Evolutionary conservation across 352 stramenopile species (phyloP).

Genomic region (Thraustotheca clavata): DNA sequence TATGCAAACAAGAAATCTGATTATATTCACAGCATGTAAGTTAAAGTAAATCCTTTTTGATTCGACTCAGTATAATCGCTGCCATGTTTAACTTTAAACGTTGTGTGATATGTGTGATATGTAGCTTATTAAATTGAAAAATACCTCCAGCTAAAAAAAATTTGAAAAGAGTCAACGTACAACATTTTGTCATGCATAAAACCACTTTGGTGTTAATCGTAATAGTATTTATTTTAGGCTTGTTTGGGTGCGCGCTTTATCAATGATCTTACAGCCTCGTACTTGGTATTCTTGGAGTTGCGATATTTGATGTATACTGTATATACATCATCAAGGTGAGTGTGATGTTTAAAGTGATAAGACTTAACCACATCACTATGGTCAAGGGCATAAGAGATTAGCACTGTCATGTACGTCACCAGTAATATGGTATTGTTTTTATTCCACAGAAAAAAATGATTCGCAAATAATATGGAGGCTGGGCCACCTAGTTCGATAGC

Average conservation of each 20-base stretch:
- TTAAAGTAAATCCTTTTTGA: no score
- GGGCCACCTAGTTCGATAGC: background rate
- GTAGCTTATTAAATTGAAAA: no score
- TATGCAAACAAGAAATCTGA: no score
- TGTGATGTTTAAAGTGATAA: background rate
- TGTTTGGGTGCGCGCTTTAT: background rate
- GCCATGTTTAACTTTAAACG: no score
- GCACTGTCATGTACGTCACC: background rate
- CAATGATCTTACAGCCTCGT: background rate
- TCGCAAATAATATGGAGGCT: background rate
- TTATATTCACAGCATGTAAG: no score
- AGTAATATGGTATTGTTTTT: background rate
- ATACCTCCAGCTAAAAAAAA: no score
- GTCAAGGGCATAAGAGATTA: background rate
- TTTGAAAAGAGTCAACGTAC: no score
- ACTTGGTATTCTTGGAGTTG: background rate
- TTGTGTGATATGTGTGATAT: no score
- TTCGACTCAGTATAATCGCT: no score
- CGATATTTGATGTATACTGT: slow-evolving; percentile 6
- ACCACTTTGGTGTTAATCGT: no score
- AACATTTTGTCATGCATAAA: no score
- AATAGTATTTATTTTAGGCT: no score
- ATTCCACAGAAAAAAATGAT: background rate
- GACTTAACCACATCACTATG: background rate
- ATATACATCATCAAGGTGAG: background rate